Conservation (phyloP, 768 basidiomycete species). For the Lactarius quietus region DNA sequence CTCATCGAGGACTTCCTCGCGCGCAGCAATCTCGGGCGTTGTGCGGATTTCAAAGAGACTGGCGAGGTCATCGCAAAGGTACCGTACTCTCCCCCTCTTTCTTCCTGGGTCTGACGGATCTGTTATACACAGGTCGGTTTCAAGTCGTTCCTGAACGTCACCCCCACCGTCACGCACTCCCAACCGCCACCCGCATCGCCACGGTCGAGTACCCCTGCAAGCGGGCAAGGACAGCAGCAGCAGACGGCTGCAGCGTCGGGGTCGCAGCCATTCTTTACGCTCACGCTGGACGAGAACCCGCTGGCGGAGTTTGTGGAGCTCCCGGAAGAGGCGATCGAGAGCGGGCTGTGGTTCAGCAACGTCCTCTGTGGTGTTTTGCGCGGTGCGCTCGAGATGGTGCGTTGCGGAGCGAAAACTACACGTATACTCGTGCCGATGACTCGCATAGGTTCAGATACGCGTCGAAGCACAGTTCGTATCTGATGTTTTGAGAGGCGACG, state of each 20-base stretch:
- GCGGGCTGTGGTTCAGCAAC: conserved; percentile 96
- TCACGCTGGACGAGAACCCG: conserved; percentile 94
- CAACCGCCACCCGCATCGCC: conserved; percentile 50
- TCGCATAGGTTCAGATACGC: conserved; percentile 88
- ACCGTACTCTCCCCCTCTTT: background rate
- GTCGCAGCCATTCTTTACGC: conserved; percentile 62
- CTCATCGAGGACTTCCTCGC: conserved; percentile 98
- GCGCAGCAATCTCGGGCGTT: conserved; percentile 85
- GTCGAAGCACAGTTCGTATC: conserved; percentile 87
- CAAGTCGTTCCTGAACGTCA: conserved; percentile 94
- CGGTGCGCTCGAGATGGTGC: conserved; percentile 94
- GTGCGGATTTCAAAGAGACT: conserved; percentile 89
- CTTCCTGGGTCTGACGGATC: conserved; percentile 4
- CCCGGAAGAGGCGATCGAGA: conserved; percentile 88
- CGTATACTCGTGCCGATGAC: background rate
- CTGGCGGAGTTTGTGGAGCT: conserved; percentile 96
- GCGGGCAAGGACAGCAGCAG: conserved; percentile 35
- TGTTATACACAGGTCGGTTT: conserved; percentile 75
- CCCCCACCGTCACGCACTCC: conserved; percentile 74
- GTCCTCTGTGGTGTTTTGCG: conserved; percentile 91
- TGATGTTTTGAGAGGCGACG: conserved; percentile 90
- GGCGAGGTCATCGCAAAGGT: conserved; percentile 97
- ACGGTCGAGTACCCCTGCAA: conserved; percentile 29
- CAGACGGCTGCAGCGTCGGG: conserved; percentile 26
- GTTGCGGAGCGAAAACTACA: conserved; percentile 27